These are phyloP conservation scores for Hypoxylon lienhwacheense DNA, from an alignment of 495 filamentous ascomycete genomes.

Conservation along the genomic window DNA sequence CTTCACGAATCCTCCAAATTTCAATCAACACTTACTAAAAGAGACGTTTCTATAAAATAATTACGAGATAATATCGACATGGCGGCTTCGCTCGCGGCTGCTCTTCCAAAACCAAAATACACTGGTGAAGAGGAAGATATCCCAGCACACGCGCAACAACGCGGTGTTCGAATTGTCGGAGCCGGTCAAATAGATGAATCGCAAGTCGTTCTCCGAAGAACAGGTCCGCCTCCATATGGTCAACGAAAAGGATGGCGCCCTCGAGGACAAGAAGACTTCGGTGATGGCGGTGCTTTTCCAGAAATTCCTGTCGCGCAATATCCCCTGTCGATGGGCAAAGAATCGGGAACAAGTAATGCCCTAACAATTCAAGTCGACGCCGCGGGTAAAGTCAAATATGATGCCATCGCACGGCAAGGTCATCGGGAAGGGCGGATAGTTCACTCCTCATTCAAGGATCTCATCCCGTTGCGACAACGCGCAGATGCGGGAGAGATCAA, in stretches of 20 bases:
- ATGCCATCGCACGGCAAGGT: constrained; percentile 90
- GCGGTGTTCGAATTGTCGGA: constrained; percentile 77
- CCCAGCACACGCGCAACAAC: constrained; percentile 69
- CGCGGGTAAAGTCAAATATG: constrained; percentile 93
- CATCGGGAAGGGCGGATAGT: constrained; percentile 82
- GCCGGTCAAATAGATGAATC: constrained; percentile 75
- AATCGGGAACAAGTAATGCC: constrained; percentile 75
- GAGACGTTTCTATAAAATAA: constrained; percentile 14
- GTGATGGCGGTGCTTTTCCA: constrained; percentile 91
- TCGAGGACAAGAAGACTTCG: constrained; percentile 91
- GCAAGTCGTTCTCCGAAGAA: constrained; percentile 76
- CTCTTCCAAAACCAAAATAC: constrained; percentile 88
- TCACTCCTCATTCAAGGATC: constrained; percentile 93
- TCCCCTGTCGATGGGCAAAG: constrained; percentile 91
- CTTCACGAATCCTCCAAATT: constrained; percentile 3
- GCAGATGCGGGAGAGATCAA: constrained; percentile 93
- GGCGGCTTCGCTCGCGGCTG: constrained; percentile 74
- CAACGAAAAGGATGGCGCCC: constrained; percentile 84
- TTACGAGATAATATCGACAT: constrained; percentile 45
- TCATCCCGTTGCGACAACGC: constrained; percentile 91
- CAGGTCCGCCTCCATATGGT: constrained; percentile 36
- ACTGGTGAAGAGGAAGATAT: constrained; percentile 81
- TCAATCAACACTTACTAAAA: constrained; percentile 1
- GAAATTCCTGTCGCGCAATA: constrained; percentile 95
- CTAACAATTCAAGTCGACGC: constrained; percentile 88